phyloP scores from a whole-genome alignment of 768 basidiomycete genomes.

The Hydnomerulius pinastri region DNA sequence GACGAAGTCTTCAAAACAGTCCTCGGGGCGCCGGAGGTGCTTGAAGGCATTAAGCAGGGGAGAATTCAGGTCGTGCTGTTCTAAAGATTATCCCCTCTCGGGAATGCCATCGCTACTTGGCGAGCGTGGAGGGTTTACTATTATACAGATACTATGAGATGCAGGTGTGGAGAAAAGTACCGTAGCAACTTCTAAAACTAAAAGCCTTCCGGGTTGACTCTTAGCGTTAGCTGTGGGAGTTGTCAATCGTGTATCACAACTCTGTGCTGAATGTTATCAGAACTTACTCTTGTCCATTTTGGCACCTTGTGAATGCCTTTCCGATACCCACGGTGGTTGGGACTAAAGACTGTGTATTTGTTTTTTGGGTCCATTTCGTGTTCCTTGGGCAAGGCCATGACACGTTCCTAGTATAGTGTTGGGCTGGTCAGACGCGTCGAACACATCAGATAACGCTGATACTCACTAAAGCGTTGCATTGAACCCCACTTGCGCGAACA shows the following conservation, averaged over 20 bases:
- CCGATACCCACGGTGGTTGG: conserved; percentile 71
- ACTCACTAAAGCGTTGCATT: conserved; percentile 76
- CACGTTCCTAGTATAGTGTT: conserved; percentile 53
- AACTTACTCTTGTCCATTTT: conserved; percentile 90
- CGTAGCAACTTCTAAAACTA: conserved; percentile 58
- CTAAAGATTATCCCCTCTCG: conserved; percentile 35
- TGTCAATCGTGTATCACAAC: conserved; percentile 4
- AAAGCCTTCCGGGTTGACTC: conserved; percentile 92
- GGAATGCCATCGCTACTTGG: background rate
- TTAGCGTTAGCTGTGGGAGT: conserved; percentile 66
- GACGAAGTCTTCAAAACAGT: conserved; percentile 79
- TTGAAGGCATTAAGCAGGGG: conserved; percentile 66
- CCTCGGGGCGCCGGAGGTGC: conserved; percentile 60
- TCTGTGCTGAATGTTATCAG: background rate
- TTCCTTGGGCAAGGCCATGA: conserved; percentile 87
- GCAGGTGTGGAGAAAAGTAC: conserved; percentile 12
- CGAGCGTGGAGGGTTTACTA: background rate
- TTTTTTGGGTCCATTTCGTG: conserved; percentile 90
- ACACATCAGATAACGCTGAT: background rate
- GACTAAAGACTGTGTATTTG: conserved; percentile 92
- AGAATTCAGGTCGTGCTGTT: conserved; percentile 83
- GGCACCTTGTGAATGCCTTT: conserved; percentile 97
- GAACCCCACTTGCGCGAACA: conserved; percentile 78
- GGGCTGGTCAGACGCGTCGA: background rate
- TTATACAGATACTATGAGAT: conserved; percentile 2